Evolutionary conservation across 139 green algal genomes (phyloP), one percentile per base, ranked within the genome.

Genomic region (Chlamydomonas incerta): DNA sequence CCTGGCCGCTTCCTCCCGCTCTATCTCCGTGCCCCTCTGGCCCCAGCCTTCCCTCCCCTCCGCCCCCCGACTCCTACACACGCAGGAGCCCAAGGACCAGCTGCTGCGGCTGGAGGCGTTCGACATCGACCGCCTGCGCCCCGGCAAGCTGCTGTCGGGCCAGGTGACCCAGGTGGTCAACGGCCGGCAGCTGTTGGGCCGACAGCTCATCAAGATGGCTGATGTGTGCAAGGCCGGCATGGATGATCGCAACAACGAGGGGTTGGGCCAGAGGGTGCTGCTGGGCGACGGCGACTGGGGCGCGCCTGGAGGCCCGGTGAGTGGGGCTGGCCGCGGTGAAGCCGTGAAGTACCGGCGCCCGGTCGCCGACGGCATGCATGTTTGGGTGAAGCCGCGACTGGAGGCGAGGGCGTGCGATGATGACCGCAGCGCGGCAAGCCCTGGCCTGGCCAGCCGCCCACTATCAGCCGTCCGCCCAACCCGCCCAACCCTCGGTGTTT

Each of bases 111-210:
- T 89, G 37, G 87, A 90, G 77, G 50, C 86, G 80, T 91, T 90
- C 68, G 90, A 93, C 75, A 73, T 85, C 41, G 90, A 91, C 69
- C 47, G 57, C 13, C 60, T 93, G 67, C 83, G 85, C 41, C 58
- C 90, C 28, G 37, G 23, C 35, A 75, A 89, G 70, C 74, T 86
- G 63, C 60, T 80, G 29, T 67, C 63, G 9, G 52, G 83, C 15
- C 77, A 83, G n/a, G 81, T 87, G 58, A 65, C 81, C 3, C 70
- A 81, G 41, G 50, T 85, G 47, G 47, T 85, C 31, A 69, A 69
- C 52, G 50, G 50, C 11, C 67, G 66, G 14, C 24, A 37, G 47
- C 50, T 77, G 23, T 41, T 85, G 13, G 80, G 80, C 66, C 33
- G 80, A 23, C 69, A 67, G n/a, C 66, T 85, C 31, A 17, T 85